phyloP scores from a whole-genome alignment of 495 filamentous ascomycete species.

The Penicillium manginii region DNA sequence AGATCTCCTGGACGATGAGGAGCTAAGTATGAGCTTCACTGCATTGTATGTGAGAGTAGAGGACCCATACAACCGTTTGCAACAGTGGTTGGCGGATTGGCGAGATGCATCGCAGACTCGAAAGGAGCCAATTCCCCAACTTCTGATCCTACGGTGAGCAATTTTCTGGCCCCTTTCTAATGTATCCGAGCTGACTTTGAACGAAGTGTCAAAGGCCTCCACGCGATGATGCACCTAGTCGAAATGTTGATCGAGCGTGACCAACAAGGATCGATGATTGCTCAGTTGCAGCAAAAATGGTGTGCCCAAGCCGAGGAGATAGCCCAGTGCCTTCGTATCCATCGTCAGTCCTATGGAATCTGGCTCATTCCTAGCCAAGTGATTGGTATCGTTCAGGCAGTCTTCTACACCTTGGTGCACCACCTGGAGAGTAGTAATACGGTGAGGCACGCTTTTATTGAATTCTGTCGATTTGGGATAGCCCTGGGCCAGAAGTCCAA shows the following conservation, averaged over 20 bases:
- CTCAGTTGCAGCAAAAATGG: slow-evolving; percentile 22
- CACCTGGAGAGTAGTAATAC: slow-evolving; percentile 28
- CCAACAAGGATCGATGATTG: slow-evolving; percentile 9
- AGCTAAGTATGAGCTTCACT: not conserved
- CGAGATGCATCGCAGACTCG: slow-evolving; percentile 22
- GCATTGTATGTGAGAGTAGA: slow-evolving; percentile 26
- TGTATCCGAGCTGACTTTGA: not conserved
- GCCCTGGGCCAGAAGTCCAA: slow-evolving; percentile 35
- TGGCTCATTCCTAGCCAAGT: slow-evolving; percentile 40
- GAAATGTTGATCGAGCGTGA: slow-evolving; percentile 23
- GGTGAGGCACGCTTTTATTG: slow-evolving; percentile 32
- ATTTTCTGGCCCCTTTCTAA: too few relatives aligned
- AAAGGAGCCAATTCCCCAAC: too few relatives aligned
- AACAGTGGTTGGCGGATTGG: slow-evolving; percentile 26
- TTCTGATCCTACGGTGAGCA: too few relatives aligned
- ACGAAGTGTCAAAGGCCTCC: slow-evolving; percentile 33
- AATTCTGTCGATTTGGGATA: slow-evolving; percentile 35
- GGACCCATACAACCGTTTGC: slow-evolving; percentile 27
- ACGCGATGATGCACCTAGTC: slow-evolving; percentile 29
- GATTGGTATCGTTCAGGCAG: slow-evolving; percentile 33
- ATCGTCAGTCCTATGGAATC: slow-evolving; percentile 39
- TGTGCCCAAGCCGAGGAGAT: slow-evolving; percentile 33
- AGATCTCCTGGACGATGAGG: slow-evolving; percentile 11
- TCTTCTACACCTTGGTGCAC: slow-evolving; percentile 31
- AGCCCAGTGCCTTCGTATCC: slow-evolving; percentile 35